phyloP scores from a whole-genome alignment of 2,329 filamentous ascomycete genomes.

The Diplodia sapinea region DNA sequence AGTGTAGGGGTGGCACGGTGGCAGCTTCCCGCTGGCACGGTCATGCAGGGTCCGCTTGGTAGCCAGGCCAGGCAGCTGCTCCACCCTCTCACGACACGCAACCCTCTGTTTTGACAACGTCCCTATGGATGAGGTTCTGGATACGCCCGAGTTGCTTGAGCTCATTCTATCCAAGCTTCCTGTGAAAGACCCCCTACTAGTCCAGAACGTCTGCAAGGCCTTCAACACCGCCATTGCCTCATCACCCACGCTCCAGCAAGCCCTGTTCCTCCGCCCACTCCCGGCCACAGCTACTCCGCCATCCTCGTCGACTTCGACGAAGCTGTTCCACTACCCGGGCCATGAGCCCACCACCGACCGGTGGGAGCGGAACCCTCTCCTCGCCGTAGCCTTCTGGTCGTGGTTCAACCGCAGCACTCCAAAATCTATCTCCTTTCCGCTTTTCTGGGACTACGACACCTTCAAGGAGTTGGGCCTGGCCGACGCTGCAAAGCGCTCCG shows the following conservation, averaged over 20 bases:
- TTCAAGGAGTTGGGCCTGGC: not conserved
- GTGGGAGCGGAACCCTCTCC: slow-evolving; percentile 14
- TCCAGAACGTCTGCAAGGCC: not conserved
- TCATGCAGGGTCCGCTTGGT: not conserved
- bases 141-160: slow-evolving; percentile 22
- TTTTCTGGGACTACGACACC: not conserved
- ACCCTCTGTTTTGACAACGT: not conserved
- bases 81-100: not conserved
- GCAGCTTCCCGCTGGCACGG: not conserved
- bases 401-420: slow-evolving; percentile 8
- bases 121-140: slow-evolving; percentile 5
- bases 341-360: not conserved
- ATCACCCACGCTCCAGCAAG: slow-evolving; percentile 13
- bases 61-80: not conserved
- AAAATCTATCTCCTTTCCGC: too few relatives aligned
- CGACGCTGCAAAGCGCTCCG: not conserved
- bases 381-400: not conserved
- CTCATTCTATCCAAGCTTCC: slow-evolving; percentile 18
- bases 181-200: not conserved
- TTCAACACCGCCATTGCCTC: slow-evolving; percentile 2
- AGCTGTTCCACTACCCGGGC: not conserved
- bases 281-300: slow-evolving; percentile 2
- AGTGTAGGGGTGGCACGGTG: not conserved
- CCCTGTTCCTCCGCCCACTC: slow-evolving; percentile 4
- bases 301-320: not conserved